These are phyloP conservation scores for Penicillium thymicola DNA, from an alignment of 2,329 filamentous ascomycete genomes.

Conservation along the genomic window DNA sequence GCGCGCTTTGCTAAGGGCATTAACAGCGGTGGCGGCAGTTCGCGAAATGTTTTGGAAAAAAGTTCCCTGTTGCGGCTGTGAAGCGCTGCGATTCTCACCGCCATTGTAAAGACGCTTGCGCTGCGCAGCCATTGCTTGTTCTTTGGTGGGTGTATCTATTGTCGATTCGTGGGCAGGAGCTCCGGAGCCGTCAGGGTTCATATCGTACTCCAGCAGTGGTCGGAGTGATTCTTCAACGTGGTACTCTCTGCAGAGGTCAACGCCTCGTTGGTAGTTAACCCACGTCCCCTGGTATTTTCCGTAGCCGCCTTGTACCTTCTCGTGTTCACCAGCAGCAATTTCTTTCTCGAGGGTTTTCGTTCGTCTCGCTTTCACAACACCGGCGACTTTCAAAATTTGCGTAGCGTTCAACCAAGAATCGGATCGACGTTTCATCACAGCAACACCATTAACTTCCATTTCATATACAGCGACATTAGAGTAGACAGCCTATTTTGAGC, in stretches of 20 bases:
- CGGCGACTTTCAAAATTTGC: slow-evolving; percentile 95
- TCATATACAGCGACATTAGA: slow-evolving; percentile 96
- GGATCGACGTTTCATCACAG: slow-evolving; percentile 91
- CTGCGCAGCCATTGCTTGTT: slow-evolving; percentile 95
- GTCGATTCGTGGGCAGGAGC: slow-evolving; percentile 64
- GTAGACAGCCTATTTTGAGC: slow-evolving; percentile 67
- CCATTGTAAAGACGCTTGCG: slow-evolving; percentile 87
- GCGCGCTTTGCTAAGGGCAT: slow-evolving; percentile 92
- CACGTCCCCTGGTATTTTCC: slow-evolving; percentile 99
- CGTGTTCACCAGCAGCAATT: slow-evolving; percentile 91
- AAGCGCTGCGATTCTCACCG: slow-evolving; percentile 65
- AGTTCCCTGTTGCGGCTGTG: slow-evolving; percentile 67
- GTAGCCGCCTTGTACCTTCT: slow-evolving; percentile 97
- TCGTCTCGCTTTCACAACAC: slow-evolving; percentile 94
- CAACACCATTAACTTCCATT: slow-evolving; percentile 91
- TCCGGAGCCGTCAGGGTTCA: slow-evolving; percentile 55
- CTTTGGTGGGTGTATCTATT: slow-evolving; percentile 94
- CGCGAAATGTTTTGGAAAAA: slow-evolving; percentile 97
- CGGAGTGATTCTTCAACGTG: slow-evolving; percentile 51
- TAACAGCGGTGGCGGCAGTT: slow-evolving; percentile 87
- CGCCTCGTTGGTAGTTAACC: slow-evolving; percentile 89
- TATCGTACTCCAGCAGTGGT: slow-evolving; percentile 50
- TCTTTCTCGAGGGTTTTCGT: slow-evolving; percentile 98
- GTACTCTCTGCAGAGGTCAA: slow-evolving; percentile 82
- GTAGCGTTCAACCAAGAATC: slow-evolving; percentile 98